Percentiles rank a stretch among this genome's conserved stretches.
These are phyloP conservation scores for Candida glucosophila DNA, from an alignment of 1,139 yeast species.

Conservation along the genomic window DNA sequence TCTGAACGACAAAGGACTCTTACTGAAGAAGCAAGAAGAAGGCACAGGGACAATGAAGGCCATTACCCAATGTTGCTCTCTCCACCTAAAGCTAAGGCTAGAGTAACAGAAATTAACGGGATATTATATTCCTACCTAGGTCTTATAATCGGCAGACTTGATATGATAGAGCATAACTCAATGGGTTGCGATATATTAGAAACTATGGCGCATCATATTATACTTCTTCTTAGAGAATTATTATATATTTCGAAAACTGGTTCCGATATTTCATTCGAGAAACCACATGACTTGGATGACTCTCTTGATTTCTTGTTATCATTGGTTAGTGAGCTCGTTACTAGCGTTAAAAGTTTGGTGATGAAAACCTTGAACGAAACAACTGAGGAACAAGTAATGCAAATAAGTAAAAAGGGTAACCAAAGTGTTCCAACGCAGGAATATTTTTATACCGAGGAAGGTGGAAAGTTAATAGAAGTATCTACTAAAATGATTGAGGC, in stretches of 20 bases:
- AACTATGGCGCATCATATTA: constrained; percentile 58
- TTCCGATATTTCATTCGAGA: constrained; percentile 31
- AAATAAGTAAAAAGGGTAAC: constrained; percentile 4
- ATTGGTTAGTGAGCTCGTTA: constrained; percentile 56
- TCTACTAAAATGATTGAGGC: constrained; percentile 58
- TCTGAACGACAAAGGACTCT: constrained; percentile 38
- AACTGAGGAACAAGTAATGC: constrained; percentile 18
- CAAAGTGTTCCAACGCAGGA: constrained; percentile 9
- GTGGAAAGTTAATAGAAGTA: constrained; percentile 53
- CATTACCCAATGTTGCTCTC: constrained; percentile 34
- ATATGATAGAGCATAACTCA: constrained; percentile 64
- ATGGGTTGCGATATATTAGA: constrained; percentile 63
- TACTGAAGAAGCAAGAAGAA: constrained; percentile 28
- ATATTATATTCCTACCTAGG: constrained; percentile 66
- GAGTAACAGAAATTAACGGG: constrained; percentile 69
- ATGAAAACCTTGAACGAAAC: constrained; percentile 41
- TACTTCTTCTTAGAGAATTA: constrained; percentile 53
- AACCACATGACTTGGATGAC: constrained; percentile 41
- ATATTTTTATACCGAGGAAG: constrained; percentile 57
- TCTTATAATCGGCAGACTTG: constrained; percentile 61
- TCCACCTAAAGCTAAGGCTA: constrained; percentile 63
- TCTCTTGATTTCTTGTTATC: constrained; percentile 51
- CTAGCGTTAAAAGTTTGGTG: constrained; percentile 55
- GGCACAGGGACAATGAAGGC: too few relatives aligned
- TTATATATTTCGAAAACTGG: constrained; percentile 55